These are phyloP conservation scores for Yamadazyma sp. DNA, from an alignment of 1,139 yeast species.

Conservation along the genomic window DNA sequence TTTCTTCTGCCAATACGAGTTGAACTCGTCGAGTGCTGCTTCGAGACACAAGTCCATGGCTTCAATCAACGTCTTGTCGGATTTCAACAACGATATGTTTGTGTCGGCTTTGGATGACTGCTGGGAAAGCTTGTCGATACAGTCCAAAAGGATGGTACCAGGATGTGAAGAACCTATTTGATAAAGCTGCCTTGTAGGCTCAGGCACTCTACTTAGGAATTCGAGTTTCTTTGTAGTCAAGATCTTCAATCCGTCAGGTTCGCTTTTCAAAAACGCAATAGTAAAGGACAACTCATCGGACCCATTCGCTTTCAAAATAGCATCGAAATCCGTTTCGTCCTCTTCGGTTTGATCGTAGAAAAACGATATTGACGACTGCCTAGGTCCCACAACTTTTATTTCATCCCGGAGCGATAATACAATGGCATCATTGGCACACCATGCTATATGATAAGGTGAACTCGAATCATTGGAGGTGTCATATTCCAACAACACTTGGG, in stretches of 20 bases:
- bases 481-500: conserved; percentile 53
- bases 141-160: conserved; percentile 78
- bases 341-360: conserved; percentile 40
- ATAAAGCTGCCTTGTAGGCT: conserved; percentile 60
- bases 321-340: conserved; percentile 33
- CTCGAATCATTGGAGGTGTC: conserved; percentile 38
- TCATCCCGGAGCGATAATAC: conserved; percentile 63
- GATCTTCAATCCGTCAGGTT: conserved; percentile 71
- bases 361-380: conserved; percentile 55
- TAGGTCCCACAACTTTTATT: conserved; percentile 69
- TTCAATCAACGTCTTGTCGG: conserved; percentile 49
- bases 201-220: conserved; percentile 65
- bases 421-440: conserved; percentile 90
- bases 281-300: conserved; percentile 31
- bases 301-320: conserved; percentile 22
- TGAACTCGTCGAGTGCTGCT: conserved; percentile 79
- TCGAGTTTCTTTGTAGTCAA: conserved; percentile 60
- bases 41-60: conserved; percentile 74
- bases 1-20: conserved; percentile 75
- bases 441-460: conserved; percentile 50
- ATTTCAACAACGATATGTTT: conserved; percentile 57
- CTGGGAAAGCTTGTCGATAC: conserved; percentile 67
- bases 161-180: conserved; percentile 83
- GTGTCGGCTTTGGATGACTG: conserved; percentile 86
- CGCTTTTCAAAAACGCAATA: conserved; percentile 46